phyloP scores from a whole-genome alignment of 2,329 filamentous ascomycete species.

The Verticillium tricorpus region DNA sequence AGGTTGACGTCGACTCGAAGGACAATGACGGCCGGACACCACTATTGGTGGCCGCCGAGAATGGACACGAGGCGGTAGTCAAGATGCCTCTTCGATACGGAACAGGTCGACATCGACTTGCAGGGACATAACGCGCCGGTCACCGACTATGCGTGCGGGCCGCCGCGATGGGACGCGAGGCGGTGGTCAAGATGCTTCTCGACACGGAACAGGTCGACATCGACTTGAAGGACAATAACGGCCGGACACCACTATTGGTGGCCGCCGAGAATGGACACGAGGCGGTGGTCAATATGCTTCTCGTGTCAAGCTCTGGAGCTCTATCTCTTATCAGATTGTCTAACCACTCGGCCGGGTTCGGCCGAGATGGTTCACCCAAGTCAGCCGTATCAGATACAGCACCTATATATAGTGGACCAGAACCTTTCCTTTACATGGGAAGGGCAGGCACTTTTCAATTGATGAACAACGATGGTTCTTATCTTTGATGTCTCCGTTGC shows the following conservation, averaged over 20 bases:
- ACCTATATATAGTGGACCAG: conserved; percentile 16
- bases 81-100: neutral
- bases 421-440: conserved; percentile 25
- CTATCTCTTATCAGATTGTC: neutral
- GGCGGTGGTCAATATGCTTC: too few relatives aligned
- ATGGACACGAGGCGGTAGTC: neutral
- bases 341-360: neutral
- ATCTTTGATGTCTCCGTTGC: too few relatives aligned
- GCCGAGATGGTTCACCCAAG: neutral
- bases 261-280: too few relatives aligned
- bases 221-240: conserved; percentile 7
- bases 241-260: conserved; percentile 14
- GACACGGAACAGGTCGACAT: conserved; percentile 7
- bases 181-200: conserved; percentile 14
- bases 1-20: too few relatives aligned
- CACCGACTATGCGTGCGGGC: too few relatives aligned
- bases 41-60: too few relatives aligned
- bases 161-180: too few relatives aligned
- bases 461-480: too few relatives aligned
- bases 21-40: too few relatives aligned
- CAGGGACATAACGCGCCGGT: too few relatives aligned
- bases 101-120: neutral
- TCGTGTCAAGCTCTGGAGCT: too few relatives aligned
- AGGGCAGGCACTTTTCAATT: too few relatives aligned
- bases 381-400: neutral